Conservation (phyloP, 495 filamentous ascomycete species). For the Trichoderma asperelloides region DNA sequence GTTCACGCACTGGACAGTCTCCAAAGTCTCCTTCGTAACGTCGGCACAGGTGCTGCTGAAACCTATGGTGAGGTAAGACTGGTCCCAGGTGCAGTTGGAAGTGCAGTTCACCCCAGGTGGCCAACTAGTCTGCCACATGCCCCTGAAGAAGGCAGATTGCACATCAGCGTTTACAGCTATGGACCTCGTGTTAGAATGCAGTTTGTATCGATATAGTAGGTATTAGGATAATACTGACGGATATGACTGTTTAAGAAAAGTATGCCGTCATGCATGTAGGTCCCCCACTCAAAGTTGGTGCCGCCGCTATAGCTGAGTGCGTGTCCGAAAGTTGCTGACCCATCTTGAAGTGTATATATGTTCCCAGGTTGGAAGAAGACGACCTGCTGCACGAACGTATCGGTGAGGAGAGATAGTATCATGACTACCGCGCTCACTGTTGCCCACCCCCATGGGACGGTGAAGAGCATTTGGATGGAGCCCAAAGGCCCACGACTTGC, state of each 20-base stretch:
- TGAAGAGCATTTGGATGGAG: background rate
- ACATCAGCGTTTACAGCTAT: background rate
- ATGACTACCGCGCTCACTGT: background rate
- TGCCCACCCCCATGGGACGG: background rate
- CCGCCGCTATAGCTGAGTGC: background rate
- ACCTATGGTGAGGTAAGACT: background rate
- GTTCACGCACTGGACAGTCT: background rate
- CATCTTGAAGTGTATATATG: background rate
- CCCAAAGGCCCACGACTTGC: background rate
- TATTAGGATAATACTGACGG: too few relatives aligned
- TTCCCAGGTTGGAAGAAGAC: background rate
- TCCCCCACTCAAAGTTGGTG: background rate
- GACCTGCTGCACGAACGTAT: background rate
- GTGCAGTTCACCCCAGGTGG: background rate
- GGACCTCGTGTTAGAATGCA: background rate
- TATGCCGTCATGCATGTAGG: background rate
- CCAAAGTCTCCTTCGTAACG: background rate
- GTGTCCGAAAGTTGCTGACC: background rate
- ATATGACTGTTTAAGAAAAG: too few relatives aligned
- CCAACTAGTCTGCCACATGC: background rate
- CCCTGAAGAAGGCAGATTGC: background rate
- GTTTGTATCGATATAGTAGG: background rate
- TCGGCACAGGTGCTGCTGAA: background rate
- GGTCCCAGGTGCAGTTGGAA: conserved; percentile 3
- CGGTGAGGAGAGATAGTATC: background rate